phyloP scores from a whole-genome alignment of 2,329 filamentous ascomycete species.

The Thelonectria discophora region DNA sequence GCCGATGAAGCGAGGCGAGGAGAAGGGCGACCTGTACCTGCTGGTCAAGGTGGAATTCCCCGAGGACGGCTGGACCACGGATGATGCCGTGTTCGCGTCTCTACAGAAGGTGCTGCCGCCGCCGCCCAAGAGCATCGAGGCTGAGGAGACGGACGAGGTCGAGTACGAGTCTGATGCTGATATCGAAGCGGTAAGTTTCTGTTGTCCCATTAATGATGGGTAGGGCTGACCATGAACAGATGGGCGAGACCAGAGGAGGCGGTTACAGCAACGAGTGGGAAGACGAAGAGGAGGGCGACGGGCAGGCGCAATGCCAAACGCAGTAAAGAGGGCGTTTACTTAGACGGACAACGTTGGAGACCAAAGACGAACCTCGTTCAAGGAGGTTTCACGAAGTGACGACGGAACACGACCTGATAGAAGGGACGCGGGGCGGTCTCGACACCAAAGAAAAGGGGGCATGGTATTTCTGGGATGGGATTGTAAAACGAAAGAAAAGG shows the following conservation, averaged over 20 bases:
- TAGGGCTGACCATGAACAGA: conserved; percentile 53
- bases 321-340: conserved; percentile 61
- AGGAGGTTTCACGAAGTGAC: conserved; percentile 38
- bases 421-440: neutral
- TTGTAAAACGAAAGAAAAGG: conserved; percentile 5
- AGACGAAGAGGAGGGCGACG: conserved; percentile 74
- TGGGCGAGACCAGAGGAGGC: conserved; percentile 77
- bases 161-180: conserved; percentile 84
- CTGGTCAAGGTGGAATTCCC: conserved; percentile 89
- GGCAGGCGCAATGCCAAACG: conserved; percentile 74
- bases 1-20: conserved; percentile 87
- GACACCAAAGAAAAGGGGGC: neutral
- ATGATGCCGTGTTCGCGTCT: conserved; percentile 74
- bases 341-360: conserved; percentile 24
- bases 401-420: conserved; percentile 30
- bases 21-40: conserved; percentile 87
- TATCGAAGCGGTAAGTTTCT: conserved; percentile 73
- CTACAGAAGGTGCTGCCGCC: conserved; percentile 80
- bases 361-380: conserved; percentile 17
- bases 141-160: conserved; percentile 85
- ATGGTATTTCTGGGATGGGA: neutral
- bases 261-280: conserved; percentile 73
- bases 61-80: conserved; percentile 81
- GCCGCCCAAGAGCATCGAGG: conserved; percentile 66
- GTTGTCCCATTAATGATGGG: conserved; percentile 9